Percentiles rank a stretch among this genome's conserved stretches.
Evolutionary conservation across 306 rosid genomes (phyloP).

Genomic region (Rubus parviflorus): DNA sequence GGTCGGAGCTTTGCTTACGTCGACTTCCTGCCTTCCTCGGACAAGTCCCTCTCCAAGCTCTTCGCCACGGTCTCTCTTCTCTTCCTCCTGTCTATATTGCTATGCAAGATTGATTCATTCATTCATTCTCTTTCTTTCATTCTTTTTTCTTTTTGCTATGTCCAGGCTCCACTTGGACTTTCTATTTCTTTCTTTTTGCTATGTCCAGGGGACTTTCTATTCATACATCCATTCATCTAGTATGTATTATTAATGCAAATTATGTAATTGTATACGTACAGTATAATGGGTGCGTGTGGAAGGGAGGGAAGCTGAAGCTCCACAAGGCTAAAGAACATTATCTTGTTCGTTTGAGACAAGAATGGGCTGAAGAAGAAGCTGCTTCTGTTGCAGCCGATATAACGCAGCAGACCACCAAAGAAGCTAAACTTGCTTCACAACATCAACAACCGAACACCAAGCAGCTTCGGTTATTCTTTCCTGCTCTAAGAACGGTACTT

Average conservation of each 20-base stretch:
- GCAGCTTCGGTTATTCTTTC: slow-evolving; percentile 60
- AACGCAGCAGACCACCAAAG: neutral
- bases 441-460: slow-evolving; percentile 15
- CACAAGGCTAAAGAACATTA: slow-evolving; percentile 87
- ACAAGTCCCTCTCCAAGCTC: slow-evolving; percentile 70
- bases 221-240: too few relatives aligned
- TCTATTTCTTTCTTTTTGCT: too few relatives aligned
- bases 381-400: slow-evolving; percentile 5
- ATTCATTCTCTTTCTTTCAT: neutral
- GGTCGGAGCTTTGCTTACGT: slow-evolving; percentile 81
- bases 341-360: slow-evolving; percentile 54
- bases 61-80: slow-evolving; percentile 41
- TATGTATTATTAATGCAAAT: too few relatives aligned
- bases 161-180: too few relatives aligned
- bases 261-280: slow-evolving; percentile 16
- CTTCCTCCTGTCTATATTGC: too few relatives aligned
- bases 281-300: slow-evolving; percentile 97
- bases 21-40: slow-evolving; percentile 56
- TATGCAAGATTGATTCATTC: neutral
- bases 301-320: slow-evolving; percentile 78
- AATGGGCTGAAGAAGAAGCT: slow-evolving; percentile 51
- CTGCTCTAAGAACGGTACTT: slow-evolving; percentile 67
- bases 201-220: too few relatives aligned
- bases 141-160: too few relatives aligned
- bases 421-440: slow-evolving; percentile 20